Base-by-base conservation (phyloP, 441 rosid species). In the Jatropha multifida region DNA sequence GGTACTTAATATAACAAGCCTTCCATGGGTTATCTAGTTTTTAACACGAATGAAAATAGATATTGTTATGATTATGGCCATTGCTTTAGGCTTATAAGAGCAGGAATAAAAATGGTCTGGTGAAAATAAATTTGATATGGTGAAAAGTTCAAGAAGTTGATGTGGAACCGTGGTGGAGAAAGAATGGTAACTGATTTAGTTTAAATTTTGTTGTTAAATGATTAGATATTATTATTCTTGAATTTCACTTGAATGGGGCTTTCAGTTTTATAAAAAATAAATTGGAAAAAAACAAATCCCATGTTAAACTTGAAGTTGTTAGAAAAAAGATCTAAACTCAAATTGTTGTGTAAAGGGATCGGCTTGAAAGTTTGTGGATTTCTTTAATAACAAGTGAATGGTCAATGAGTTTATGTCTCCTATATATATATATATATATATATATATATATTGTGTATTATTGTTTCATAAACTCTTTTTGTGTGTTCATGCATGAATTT, bases 401-500 rank as follows among this genome's bases (percentile, higher is more conserved):
- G 9, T 42, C 23, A 32, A 18, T 18, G 5, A 44, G 4, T 44
- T 42, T 72, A 14, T 7, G 20, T 38, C 12, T 71, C 65, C 23
- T 23, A 23, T 23, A 23, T 23, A 23, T 23, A 23, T 23, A 23
- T 23, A 23, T 23, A 23, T 23, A n/a, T 23, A 23, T 23, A 23
- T 23, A 23, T 23, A 23, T 23, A 23, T 23, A 23, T 23, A 23
- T 23, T 23, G 23, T 23, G 23, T 23, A 23, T 23, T 37, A 4
- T 42, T 41, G 64, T 44, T 51, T 9, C 64, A 32, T 56, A 54
- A 41, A 48, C 38, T 3, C 38, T 68, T 68, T 46, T 54, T 15
- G 49, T 58, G 26, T 44, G 32, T n/a, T 56, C 54, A 17, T 70
- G 69, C n/a, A 38, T 61, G 37, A 71, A 70, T 52, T 80, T 65